These are phyloP conservation scores for Pseudozyma sp. DNA, from an alignment of 1,284 basidiomycete species.

Conservation along the genomic window DNA sequence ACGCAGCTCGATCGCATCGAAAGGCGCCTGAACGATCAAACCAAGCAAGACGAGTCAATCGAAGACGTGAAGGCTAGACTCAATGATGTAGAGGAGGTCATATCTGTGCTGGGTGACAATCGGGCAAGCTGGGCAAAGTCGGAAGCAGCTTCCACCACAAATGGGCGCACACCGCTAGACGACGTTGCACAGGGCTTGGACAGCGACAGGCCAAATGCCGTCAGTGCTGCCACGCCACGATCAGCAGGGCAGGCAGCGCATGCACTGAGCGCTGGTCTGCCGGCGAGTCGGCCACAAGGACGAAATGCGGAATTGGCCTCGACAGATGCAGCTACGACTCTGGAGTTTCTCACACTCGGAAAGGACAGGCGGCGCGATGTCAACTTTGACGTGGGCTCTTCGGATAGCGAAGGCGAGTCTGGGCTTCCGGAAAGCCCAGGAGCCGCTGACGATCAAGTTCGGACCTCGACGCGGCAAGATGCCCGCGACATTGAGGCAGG, in stretches of 20 bases:
- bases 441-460: background rate
- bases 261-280: background rate
- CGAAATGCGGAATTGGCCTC: slow-evolving; percentile 43
- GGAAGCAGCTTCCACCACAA: background rate
- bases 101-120: slow-evolving; percentile 36
- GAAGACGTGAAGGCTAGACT: slow-evolving; percentile 42
- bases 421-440: background rate
- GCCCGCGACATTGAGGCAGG: slow-evolving; percentile 2
- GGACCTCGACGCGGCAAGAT: background rate
- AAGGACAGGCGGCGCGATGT: slow-evolving; percentile 43
- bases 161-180: background rate
- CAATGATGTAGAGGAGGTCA: slow-evolving; percentile 39
- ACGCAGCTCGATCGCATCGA: slow-evolving; percentile 46
- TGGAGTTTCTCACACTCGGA: slow-evolving; percentile 44
- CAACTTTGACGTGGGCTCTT: slow-evolving; percentile 29
- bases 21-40: slow-evolving; percentile 17
- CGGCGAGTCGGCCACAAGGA: slow-evolving; percentile 12
- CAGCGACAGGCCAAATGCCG: background rate
- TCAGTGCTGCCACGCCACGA: background rate
- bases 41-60: slow-evolving; percentile 19
- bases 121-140: slow-evolving; percentile 19
- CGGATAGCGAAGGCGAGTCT: slow-evolving; percentile 33
- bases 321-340: slow-evolving; percentile 42
- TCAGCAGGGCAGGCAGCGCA: background rate
- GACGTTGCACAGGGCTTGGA: background rate